phyloP scores from a whole-genome alignment of 768 basidiomycete genomes.

The Dacryopinax primogenitus region DNA sequence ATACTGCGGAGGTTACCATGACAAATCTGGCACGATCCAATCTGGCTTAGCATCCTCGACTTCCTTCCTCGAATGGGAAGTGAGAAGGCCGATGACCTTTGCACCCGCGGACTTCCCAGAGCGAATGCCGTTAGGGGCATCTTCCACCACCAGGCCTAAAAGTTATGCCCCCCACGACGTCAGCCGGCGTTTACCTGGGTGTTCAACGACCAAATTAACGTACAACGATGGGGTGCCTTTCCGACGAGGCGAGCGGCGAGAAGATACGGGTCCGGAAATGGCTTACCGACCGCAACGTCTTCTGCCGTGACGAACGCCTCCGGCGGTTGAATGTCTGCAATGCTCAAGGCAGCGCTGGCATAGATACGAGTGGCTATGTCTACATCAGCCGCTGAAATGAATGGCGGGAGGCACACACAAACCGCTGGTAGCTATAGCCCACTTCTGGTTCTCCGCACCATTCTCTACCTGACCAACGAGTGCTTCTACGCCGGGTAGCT shows the following conservation, averaged over 20 bases:
- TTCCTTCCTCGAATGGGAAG: slow-evolving; percentile 51
- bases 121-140: slow-evolving; percentile 70
- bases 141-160: slow-evolving; percentile 60
- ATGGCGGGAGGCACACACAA: background rate
- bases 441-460: background rate
- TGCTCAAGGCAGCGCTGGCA: slow-evolving; percentile 52
- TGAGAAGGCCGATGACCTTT: slow-evolving; percentile 68
- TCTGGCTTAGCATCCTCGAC: slow-evolving; percentile 47
- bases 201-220: slow-evolving; percentile 4
- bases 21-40: slow-evolving; percentile 56
- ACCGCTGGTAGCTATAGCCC: slow-evolving; percentile 4
- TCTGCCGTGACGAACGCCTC: slow-evolving; percentile 54
- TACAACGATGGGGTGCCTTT: slow-evolving; percentile 46
- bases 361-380: slow-evolving; percentile 61
- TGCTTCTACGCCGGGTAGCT: slow-evolving; percentile 50
- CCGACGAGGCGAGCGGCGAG: slow-evolving; percentile 53
- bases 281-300: slow-evolving; percentile 67
- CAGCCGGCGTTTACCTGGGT: background rate
- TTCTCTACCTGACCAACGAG: slow-evolving; percentile 42
- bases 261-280: slow-evolving; percentile 79
- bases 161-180: background rate
- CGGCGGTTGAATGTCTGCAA: slow-evolving; percentile 49
- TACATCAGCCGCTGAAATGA: background rate
- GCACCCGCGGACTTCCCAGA: slow-evolving; percentile 74
- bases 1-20: slow-evolving; percentile 35